phyloP scores from a whole-genome alignment of 352 stramenopile genomes.

The Globisporangium alternatum region DNA sequence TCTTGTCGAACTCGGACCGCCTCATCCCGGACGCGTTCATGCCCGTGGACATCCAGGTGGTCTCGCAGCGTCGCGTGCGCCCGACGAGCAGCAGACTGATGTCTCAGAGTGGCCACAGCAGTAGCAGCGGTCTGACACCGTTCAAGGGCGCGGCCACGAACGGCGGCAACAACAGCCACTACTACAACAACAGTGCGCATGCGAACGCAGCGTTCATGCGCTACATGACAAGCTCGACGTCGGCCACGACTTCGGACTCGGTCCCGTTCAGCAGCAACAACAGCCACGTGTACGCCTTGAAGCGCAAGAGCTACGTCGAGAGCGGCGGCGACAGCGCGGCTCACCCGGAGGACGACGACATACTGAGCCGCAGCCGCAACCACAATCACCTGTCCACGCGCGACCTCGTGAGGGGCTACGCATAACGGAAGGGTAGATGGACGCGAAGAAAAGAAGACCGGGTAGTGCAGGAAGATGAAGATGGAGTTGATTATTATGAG shows the following conservation, averaged over 20 bases:
- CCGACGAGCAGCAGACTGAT: slow-evolving; percentile 18
- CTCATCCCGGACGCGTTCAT: slow-evolving; percentile 58
- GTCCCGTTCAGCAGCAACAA: slow-evolving; percentile 11
- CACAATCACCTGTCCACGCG: slow-evolving; percentile 19
- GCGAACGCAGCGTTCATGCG: slow-evolving; percentile 17
- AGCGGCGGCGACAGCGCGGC: slow-evolving; percentile 23
- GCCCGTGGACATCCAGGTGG: slow-evolving; percentile 64
- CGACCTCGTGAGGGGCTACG: slow-evolving; percentile 20
- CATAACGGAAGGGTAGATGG: not conserved
- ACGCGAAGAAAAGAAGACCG: not conserved
- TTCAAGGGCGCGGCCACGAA: slow-evolving; percentile 19
- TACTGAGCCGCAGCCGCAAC: slow-evolving; percentile 19
- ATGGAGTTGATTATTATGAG: slow-evolving; percentile 8
- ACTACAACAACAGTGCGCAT: slow-evolving; percentile 16
- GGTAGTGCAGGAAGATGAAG: not conserved
- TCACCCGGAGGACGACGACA: slow-evolving; percentile 28
- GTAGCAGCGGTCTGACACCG: slow-evolving; percentile 13
- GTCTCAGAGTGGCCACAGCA: slow-evolving; percentile 14
- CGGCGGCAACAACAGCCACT: slow-evolving; percentile 16
- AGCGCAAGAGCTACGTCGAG: slow-evolving; percentile 22
- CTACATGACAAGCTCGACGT: slow-evolving; percentile 19
- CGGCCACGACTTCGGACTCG: slow-evolving; percentile 15
- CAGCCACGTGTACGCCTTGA: not conserved
- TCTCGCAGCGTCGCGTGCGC: slow-evolving; percentile 45
- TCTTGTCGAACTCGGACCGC: slow-evolving; percentile 53